phyloP scores from a whole-genome alignment of 139 green algal genomes.

The Coelastrella sp. region DNA sequence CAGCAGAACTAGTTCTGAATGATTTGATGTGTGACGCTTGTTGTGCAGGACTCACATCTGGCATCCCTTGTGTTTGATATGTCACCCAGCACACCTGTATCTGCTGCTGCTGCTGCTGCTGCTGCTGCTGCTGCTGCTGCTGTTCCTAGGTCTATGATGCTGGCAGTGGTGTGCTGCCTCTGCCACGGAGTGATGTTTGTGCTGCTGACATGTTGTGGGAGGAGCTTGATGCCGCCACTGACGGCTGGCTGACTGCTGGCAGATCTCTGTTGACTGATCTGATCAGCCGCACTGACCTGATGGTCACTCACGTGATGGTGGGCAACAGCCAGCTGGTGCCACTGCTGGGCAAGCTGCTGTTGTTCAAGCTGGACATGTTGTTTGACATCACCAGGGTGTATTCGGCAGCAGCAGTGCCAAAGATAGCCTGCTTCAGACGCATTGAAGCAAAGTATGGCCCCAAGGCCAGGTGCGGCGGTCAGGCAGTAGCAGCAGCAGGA shows the following conservation, averaged over 20 bases:
- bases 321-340: constrained; percentile 62
- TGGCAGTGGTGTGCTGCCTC: constrained; percentile 39
- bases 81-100: not conserved
- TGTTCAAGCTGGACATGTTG: constrained; percentile 52
- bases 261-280: constrained; percentile 18
- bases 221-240: constrained; percentile 50
- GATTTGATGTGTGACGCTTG: too few species aligned
- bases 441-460: constrained; percentile 46
- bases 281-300: not conserved
- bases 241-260: constrained; percentile 55
- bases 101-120: not conserved
- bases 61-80: not conserved
- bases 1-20: too few species aligned
- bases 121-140: not conserved
- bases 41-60: too few species aligned
- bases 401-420: constrained; percentile 42
- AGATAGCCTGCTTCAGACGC: constrained; percentile 53
- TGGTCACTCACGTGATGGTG: constrained; percentile 60
- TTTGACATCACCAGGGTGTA: constrained; percentile 53
- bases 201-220: constrained; percentile 50
- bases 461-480: constrained; percentile 34
- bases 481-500: too few species aligned
- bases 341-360: constrained; percentile 64
- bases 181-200: constrained; percentile 20
- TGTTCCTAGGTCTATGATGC: constrained; percentile 27